phyloP scores from a whole-genome alignment of 139 green algal species.

The Tetraselmis chui region DNA sequence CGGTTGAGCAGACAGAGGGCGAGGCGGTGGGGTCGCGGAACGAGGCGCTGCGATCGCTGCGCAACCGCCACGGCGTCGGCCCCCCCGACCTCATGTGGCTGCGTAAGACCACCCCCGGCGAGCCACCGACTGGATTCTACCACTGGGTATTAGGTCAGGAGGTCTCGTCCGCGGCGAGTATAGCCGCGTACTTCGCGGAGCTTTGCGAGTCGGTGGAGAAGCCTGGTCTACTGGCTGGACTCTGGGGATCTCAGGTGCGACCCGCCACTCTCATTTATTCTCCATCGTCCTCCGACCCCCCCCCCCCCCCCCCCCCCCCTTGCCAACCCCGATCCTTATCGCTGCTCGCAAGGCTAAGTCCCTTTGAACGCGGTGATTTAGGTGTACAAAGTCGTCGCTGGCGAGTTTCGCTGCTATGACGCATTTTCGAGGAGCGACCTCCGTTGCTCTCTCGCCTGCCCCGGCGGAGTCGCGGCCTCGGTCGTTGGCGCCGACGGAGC shows the following conservation, averaged over 20 bases:
- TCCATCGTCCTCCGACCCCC: not conserved
- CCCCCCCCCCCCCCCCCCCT: not conserved
- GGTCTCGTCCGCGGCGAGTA: conserved; percentile 34
- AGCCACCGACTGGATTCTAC: conserved; percentile 29
- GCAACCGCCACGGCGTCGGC: conserved; percentile 23
- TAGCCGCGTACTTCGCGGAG: conserved; percentile 55
- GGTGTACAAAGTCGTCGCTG: conserved; percentile 40
- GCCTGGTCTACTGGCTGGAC: conserved; percentile 27
- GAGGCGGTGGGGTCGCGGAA: conserved; percentile 39
- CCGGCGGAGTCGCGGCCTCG: conserved; percentile 22
- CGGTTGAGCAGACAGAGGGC: conserved; percentile 37
- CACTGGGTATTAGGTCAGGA: conserved; percentile 35
- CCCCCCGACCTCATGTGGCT: conserved; percentile 60
- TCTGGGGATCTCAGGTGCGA: not conserved
- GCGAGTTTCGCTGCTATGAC: conserved; percentile 65
- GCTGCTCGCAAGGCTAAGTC: not conserved
- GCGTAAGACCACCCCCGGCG: conserved; percentile 30
- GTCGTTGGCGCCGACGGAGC: conserved; percentile 1
- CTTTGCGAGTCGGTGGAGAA: conserved; percentile 33
- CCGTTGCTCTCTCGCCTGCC: conserved; percentile 47
- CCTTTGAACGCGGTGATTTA: conserved; percentile 10
- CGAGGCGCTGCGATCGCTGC: conserved; percentile 26
- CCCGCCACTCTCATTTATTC: not conserved
- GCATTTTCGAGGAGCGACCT: conserved; percentile 47
- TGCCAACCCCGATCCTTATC: not conserved